A percentile compares a stretch with the other conserved stretches of the same genome.
phyloP scores from a whole-genome alignment of 345 rosid species.

The Lenwebbia sp. region DNA sequence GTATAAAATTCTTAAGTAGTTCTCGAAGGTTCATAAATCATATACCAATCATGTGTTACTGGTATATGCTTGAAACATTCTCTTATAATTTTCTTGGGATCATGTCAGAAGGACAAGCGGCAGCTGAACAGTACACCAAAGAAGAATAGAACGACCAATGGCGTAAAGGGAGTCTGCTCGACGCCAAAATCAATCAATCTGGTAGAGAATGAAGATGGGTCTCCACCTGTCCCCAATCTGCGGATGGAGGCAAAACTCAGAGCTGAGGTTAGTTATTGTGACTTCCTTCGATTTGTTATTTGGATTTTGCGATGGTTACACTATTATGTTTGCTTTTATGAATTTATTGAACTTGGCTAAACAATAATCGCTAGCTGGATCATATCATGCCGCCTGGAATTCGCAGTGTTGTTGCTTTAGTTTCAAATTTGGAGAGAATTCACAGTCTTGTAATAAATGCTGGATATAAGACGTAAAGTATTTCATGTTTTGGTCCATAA shows the following conservation, averaged over 20 bases:
- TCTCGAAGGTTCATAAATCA: neutral
- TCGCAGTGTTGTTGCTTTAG: neutral
- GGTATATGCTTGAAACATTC: neutral
- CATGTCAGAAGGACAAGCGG: constrained; percentile 27
- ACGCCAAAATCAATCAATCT: constrained; percentile 4
- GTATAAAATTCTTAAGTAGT: neutral
- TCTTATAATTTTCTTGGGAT: neutral
- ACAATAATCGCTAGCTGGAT: neutral
- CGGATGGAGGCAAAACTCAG: constrained; percentile 66
- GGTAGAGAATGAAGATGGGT: constrained; percentile 5
- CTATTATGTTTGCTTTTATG: neutral
- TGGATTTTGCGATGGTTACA: neutral
- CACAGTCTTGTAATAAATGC: neutral
- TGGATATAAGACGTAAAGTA: neutral
- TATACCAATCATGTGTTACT: neutral
- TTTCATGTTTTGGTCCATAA: neutral
- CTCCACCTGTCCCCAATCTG: constrained; percentile 35
- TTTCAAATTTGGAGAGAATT: neutral
- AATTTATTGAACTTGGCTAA: neutral
- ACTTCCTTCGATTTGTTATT: neutral
- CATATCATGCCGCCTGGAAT: neutral
- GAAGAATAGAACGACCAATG: constrained; percentile 27
- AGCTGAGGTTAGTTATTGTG: constrained; percentile 58
- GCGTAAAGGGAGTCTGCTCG: constrained; percentile 9
- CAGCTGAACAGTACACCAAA: constrained; percentile 41